Evolutionary conservation across 2,329 filamentous ascomycete genomes (phyloP).

Genomic region (Penicillium olsonii): DNA sequence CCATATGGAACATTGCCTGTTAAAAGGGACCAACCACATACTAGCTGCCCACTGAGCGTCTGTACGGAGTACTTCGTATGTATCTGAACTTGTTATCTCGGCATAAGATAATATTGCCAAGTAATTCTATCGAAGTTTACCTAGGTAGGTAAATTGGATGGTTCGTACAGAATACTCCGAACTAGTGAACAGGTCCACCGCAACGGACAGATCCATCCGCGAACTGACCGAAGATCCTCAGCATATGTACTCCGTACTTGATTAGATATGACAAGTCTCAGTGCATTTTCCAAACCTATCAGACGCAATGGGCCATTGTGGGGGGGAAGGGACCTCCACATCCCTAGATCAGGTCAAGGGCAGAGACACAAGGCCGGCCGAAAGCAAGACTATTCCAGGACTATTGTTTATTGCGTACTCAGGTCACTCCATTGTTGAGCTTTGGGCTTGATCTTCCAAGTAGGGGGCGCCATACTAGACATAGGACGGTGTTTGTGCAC

Average conservation of each 20-base stretch:
- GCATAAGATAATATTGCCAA: too few species aligned
- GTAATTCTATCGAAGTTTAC: background rate
- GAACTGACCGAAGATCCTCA: background rate
- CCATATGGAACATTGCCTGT: too few species aligned
- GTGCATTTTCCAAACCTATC: background rate
- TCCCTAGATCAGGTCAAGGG: background rate
- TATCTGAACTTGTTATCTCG: too few species aligned
- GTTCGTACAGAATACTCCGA: background rate
- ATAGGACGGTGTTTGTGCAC: slow-evolving; percentile 7
- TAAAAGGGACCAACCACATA: too few species aligned
- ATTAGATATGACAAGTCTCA: background rate
- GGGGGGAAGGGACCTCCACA: background rate
- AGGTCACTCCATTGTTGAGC: background rate
- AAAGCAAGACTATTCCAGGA: background rate
- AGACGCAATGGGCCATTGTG: background rate
- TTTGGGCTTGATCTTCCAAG: slow-evolving; percentile 1
- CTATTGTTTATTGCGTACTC: background rate
- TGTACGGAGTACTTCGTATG: too few species aligned
- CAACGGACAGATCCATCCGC: background rate
- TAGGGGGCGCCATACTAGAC: slow-evolving; percentile 4
- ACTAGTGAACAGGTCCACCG: background rate
- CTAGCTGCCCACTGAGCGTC: too few species aligned
- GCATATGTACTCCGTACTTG: too few species aligned
- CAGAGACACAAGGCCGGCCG: background rate
- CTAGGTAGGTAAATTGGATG: background rate